phyloP scores from a whole-genome alignment of 1,284 basidiomycete genomes.

The Kalmanozyma brasiliensis region DNA sequence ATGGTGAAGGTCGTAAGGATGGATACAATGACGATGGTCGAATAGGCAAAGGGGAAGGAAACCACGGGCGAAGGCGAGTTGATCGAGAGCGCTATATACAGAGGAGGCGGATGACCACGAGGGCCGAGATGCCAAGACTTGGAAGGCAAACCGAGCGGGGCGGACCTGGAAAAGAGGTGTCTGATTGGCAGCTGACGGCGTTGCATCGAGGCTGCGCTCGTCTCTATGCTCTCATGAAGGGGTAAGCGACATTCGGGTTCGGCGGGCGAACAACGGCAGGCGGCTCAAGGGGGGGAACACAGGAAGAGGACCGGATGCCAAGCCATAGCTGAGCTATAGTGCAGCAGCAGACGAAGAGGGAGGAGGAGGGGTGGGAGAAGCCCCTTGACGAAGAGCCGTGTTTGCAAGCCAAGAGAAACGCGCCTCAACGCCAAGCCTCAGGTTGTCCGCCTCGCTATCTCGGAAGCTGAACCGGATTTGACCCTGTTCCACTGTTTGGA shows the following conservation, averaged over 20 bases:
- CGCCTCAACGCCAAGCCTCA: no score
- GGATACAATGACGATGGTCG: not conserved
- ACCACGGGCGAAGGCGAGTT: not conserved
- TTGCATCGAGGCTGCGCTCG: no score
- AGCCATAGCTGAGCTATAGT: no score
- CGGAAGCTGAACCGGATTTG: no score
- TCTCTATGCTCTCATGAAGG: not conserved
- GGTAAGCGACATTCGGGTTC: not conserved
- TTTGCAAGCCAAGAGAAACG: conserved; percentile 8
- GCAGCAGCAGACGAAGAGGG: not conserved
- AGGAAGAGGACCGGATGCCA: conserved; percentile 5
- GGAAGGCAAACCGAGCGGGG: not conserved
- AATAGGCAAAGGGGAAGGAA: not conserved
- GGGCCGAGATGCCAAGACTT: conserved; percentile 36
- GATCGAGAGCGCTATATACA: conserved; percentile 25
- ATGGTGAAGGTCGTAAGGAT: not conserved
- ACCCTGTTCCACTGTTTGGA: no score
- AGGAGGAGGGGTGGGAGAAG: no score
- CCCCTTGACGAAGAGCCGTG: no score
- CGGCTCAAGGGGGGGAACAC: not conserved
- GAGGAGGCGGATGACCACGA: conserved; percentile 21
- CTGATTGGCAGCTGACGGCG: not conserved
- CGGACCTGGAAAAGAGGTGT: not conserved
- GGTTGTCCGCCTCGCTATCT: no score
- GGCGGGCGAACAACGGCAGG: no score